Percentiles rank a stretch among this genome's conserved stretches.
phyloP scores from a whole-genome alignment of 164 flowering plant genomes.

The Umbellularia californica region DNA sequence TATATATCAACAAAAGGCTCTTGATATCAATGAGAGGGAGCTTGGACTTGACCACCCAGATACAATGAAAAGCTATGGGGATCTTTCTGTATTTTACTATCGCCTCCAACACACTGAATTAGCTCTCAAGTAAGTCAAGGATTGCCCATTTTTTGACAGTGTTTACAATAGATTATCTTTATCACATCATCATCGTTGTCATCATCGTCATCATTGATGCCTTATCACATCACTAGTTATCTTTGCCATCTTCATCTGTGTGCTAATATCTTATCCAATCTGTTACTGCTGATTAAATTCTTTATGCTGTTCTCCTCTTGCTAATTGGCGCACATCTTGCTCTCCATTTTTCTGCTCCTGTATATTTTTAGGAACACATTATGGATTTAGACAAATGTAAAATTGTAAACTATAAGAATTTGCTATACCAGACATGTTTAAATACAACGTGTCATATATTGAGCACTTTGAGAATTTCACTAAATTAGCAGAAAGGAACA shows the following conservation, averaged over 20 bases:
- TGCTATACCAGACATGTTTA: no score
- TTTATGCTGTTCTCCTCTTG: background rate
- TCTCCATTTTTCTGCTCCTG: no score
- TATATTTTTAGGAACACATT: no score
- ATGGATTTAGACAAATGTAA: no score
- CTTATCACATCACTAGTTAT: no score
- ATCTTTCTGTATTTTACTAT: slow-evolving; percentile 92
- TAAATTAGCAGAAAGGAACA: no score
- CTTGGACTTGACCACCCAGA: slow-evolving; percentile 96
- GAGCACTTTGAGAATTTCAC: no score
- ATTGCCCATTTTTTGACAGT: background rate
- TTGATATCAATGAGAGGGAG: slow-evolving; percentile 93
- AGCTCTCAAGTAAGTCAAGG: slow-evolving; percentile 70
- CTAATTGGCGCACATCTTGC: background rate
- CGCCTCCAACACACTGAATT: slow-evolving; percentile 86
- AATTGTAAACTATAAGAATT: no score
- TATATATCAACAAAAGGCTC: slow-evolving; percentile 87
- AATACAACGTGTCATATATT: no score
- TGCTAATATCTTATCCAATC: background rate
- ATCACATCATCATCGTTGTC: no score
- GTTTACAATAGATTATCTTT: background rate
- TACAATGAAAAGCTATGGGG: slow-evolving; percentile 95
- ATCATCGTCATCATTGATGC: no score
- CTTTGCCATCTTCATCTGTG: background rate
- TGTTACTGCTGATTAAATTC: background rate